Evolutionary conservation across 2,329 filamentous ascomycete genomes (phyloP).

Genomic region (Cercospora zeina): DNA sequence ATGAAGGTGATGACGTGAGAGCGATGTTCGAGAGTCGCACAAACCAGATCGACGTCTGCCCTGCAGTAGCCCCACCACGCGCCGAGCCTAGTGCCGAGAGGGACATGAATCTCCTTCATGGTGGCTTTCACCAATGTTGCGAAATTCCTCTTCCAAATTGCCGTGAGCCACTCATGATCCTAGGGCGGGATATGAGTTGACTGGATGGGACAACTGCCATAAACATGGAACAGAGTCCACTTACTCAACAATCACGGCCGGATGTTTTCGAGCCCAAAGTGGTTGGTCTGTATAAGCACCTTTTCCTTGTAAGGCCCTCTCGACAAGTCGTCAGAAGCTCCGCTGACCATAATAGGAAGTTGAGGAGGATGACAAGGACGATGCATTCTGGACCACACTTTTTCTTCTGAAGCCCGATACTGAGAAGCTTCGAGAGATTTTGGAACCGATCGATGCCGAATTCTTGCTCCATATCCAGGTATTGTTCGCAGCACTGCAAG

Average conservation of each 20-base stretch:
- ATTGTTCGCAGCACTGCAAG: constrained; percentile 17
- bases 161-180: background rate
- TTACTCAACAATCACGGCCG: constrained; percentile 88
- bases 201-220: background rate
- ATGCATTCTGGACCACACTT: constrained; percentile 95
- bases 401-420: constrained; percentile 85
- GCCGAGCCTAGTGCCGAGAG: constrained; percentile 8
- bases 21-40: constrained; percentile 8
- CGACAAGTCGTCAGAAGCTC: background rate
- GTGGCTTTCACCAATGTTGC: background rate
- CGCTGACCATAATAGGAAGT: constrained; percentile 50
- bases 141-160: background rate
- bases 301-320: constrained; percentile 62
- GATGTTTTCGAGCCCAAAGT: constrained; percentile 94
- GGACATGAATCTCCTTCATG: background rate
- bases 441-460: constrained; percentile 70
- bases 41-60: constrained; percentile 10
- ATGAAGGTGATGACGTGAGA: constrained; percentile 12
- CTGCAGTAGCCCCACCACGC: constrained; percentile 4
- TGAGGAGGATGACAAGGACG: constrained; percentile 68
- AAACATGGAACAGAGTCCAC: constrained; percentile 51
- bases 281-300: constrained; percentile 78
- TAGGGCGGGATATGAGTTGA: background rate
- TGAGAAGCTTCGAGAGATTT: constrained; percentile 63
- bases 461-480: constrained; percentile 75